Base-by-base conservation (phyloP, 805 yeast genomes). In the Zygosaccharomyces siamensis region DNA sequence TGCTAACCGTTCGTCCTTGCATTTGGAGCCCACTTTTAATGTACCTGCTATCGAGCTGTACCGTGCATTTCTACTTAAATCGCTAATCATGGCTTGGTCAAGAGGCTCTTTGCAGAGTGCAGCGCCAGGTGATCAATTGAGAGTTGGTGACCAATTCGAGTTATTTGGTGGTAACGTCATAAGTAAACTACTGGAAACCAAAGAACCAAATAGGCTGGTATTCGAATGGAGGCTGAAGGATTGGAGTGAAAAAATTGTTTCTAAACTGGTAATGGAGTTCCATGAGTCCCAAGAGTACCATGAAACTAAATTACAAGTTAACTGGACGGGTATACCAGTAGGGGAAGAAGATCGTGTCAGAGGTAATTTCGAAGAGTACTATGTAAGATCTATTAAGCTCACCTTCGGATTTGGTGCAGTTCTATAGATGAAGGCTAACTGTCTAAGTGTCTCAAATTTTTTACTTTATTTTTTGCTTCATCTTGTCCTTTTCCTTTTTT, bases 361-460 rank as follows among this genome's bases (percentile, higher is more conserved):
- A 61, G 78, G 75, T 36, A 93, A 92, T 68, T 92, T 93, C 63
- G 88, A 89, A 60, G 89, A 87, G 52, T 87, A 89, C 69, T 93
- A 93, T 65, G 82, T 93, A 45, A 83, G 84, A 69, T 80, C 96
- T 5, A 92, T 93, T 62, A 93, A 89, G 72, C 64, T 88, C 38
- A 85, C 97, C 0, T 93, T 93, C 68, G 99, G 99, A 1, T 90
- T 87, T 66, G 98, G 98, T 14, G 87, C 93, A n/a, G 95, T 89
- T 11, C 72, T 89, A 58, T 88, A 71, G 50, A 38, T 21, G 11
- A 10, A 18, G 20, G 20, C 20, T 18, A 18, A 18, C 20, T 18
- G 20, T 18, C 20, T 3, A 18, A 18, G 20, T 3, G 20, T 18
- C 3, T 18, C 20, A 18, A 18, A 2, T 18, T 3, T 18, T 18